Evolutionary conservation across 2,329 filamentous ascomycete species (phyloP), one percentile per base, ranked within the genome.

Genomic region (Aspergillus vadensis): DNA sequence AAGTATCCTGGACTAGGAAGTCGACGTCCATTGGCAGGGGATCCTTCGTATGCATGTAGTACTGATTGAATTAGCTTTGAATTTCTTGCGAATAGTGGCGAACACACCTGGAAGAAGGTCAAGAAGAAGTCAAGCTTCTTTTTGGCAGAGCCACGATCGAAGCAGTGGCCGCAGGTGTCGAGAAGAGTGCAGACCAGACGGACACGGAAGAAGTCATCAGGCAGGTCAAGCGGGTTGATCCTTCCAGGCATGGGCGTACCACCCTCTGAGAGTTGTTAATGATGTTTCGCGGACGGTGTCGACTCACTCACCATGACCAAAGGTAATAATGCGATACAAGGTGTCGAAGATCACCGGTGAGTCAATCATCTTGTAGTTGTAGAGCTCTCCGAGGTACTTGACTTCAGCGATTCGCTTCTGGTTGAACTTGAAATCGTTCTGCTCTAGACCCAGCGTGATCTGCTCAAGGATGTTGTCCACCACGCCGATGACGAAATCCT

Each of bases 71-170:
- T 9, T 23, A 30, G 55, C 14, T 0, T 53, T 23, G 10, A 25
- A n/a, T 23, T 17, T 9, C 8, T 6, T 14, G 15, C 5, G 7
- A 1, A 14, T 0, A 17, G 9, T 5, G 41, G 25, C n/a, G 17
- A 19, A 38, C n/a, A 53, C 73, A 89, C 87, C 82, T 96, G 93
- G 70, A 99, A 92, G 77, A 98, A 98, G 0, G 90, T 94, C 62
- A 99, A 82, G 77, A 98, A 99, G 76, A 97, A 98, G 72, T 99
- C 95, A 9, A 99, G 85, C 78, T 98, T 99, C 82, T 98, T 98
- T 76, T 93, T 96, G 1, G 93, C 91, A 47, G 90, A 88, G 7
- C 96, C 95, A 69, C 94, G 90, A 75, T 95, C 95, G 70, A 97
- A 99, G 79, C 94, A 99, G 76, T 96, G 89, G 57, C 96, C 95